Evolutionary conservation across 345 rosid species (phyloP).

Genomic region (Cardamine occulta): DNA sequence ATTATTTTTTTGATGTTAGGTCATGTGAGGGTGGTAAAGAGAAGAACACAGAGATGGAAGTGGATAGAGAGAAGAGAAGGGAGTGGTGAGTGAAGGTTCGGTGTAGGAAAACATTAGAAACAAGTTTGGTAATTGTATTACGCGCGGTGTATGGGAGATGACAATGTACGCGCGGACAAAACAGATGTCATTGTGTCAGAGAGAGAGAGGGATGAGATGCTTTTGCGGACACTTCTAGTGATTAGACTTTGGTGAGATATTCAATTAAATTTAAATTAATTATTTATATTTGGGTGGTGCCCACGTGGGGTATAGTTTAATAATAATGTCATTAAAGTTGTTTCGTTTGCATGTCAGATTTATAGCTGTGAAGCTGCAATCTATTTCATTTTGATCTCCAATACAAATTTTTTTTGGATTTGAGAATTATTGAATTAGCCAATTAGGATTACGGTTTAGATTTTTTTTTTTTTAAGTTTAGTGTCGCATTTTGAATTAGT

Average conservation of each 20-base stretch:
- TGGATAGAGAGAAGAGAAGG: slow-evolving; percentile 37
- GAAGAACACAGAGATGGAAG: slow-evolving; percentile 7
- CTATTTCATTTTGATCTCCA: neutral
- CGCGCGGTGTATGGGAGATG: neutral
- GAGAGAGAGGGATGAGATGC: slow-evolving; percentile 29
- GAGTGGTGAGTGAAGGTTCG: slow-evolving; percentile 24
- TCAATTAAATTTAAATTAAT: slow-evolving; percentile 7
- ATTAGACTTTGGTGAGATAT: slow-evolving; percentile 40
- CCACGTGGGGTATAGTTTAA: slow-evolving; percentile 36
- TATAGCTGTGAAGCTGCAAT: slow-evolving; percentile 9
- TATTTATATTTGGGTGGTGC: slow-evolving; percentile 19
- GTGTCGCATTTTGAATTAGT: neutral
- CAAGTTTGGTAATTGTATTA: neutral
- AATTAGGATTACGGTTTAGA: neutral
- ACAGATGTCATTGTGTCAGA: slow-evolving; percentile 37
- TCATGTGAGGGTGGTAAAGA: slow-evolving; percentile 36
- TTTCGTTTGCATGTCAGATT: slow-evolving; percentile 23
- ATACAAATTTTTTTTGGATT: neutral
- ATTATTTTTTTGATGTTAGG: slow-evolving; percentile 37
- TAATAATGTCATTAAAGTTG: slow-evolving; percentile 27
- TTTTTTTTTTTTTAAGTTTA: neutral
- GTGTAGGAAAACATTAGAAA: slow-evolving; percentile 23
- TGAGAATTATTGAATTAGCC: neutral
- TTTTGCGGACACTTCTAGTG: slow-evolving; percentile 33
- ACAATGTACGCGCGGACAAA: slow-evolving; percentile 29